These are phyloP conservation scores for Trametes polyzona DNA, from an alignment of 1,284 basidiomycete species.

Conservation along the genomic window DNA sequence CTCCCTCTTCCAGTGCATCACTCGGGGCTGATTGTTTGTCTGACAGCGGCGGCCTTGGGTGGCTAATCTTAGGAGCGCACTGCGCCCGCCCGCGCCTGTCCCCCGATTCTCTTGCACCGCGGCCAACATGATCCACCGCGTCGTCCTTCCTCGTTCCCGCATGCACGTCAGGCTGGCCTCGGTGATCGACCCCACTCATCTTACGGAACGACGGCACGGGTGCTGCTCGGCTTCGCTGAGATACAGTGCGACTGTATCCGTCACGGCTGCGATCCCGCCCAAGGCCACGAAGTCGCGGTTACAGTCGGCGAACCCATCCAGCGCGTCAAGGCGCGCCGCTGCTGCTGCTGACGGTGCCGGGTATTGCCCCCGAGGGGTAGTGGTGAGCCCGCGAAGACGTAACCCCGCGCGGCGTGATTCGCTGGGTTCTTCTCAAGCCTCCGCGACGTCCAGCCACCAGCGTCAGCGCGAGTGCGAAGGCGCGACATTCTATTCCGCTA, in stretches of 20 bases:
- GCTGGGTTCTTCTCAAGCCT: neutral
- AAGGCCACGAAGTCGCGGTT: neutral
- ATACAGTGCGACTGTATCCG: neutral
- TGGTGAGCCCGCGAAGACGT: constrained; percentile 9
- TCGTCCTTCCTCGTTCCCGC: neutral
- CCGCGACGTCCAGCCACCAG: neutral
- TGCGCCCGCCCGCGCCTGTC: neutral
- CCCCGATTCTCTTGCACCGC: neutral
- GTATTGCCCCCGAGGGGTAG: neutral
- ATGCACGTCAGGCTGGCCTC: neutral
- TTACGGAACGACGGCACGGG: neutral
- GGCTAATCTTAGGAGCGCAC: neutral
- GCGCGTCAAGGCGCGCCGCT: too few species aligned
- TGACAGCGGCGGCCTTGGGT: constrained; percentile 6
- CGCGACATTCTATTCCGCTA: too few species aligned
- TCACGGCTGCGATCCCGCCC: neutral
- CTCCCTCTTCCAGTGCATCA: neutral
- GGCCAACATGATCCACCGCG: neutral
- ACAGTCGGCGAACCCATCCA: too few species aligned
- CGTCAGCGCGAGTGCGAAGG: neutral
- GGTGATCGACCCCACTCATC: neutral
- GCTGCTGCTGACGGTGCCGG: too few species aligned
- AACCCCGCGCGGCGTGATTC: neutral
- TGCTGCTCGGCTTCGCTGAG: neutral
- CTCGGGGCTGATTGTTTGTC: constrained; percentile 3